These are phyloP conservation scores for Aspergillus glaucus DNA, from an alignment of 2,329 filamentous ascomycete species.

Conservation along the genomic window DNA sequence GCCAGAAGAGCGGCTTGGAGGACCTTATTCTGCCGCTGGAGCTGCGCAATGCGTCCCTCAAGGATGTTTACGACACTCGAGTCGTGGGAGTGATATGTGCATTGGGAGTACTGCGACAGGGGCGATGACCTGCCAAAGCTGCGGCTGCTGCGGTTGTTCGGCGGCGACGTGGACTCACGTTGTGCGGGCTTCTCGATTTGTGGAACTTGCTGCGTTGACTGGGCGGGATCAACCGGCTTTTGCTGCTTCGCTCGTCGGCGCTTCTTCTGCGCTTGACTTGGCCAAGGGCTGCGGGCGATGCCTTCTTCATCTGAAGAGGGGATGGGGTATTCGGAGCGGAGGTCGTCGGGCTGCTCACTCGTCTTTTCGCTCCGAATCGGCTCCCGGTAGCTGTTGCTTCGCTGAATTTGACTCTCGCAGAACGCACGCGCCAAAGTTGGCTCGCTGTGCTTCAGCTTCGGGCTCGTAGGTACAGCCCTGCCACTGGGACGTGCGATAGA, in stretches of 20 bases:
- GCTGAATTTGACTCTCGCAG: constrained; percentile 7
- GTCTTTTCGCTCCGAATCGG: constrained; percentile 15
- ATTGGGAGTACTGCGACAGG: constrained; percentile 18
- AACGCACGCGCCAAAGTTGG: background rate
- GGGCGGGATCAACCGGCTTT: constrained; percentile 1
- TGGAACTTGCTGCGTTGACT: background rate
- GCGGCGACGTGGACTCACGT: constrained; percentile 15
- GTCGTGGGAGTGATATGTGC: constrained; percentile 15
- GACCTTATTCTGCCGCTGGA: constrained; percentile 39
- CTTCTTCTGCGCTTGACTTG: background rate
- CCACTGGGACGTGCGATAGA: no score
- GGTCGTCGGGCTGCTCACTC: constrained; percentile 9
- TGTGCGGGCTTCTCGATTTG: constrained; percentile 2
- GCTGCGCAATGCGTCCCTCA: constrained; percentile 32
- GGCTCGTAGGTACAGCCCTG: constrained; percentile 1
- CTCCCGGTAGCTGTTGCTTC: constrained; percentile 19
- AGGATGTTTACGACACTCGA: constrained; percentile 20
- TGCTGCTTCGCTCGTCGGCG: constrained; percentile 7
- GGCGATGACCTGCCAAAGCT: constrained; percentile 17
- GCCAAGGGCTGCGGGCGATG: constrained; percentile 12
- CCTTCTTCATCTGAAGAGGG: constrained; percentile 38
- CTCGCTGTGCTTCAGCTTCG: constrained; percentile 3
- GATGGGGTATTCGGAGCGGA: constrained; percentile 26
- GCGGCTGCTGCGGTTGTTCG: constrained; percentile 10
- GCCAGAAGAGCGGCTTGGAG: constrained; percentile 38